Evolutionary conservation across 805 yeast genomes (phyloP).

Genomic region (Clavispora vitiphila): DNA sequence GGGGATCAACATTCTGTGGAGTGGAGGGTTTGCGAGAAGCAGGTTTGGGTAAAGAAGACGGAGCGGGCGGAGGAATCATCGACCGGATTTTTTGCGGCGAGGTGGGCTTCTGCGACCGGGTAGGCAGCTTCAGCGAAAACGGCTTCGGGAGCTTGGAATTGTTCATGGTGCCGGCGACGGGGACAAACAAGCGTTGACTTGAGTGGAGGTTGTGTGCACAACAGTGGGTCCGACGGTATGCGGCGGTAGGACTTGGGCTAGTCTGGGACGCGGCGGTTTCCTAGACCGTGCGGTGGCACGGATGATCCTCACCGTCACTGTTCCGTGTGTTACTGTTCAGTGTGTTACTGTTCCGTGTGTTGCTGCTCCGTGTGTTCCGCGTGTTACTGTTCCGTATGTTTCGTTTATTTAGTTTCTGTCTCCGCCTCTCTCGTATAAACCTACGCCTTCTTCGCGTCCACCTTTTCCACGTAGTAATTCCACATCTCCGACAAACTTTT

Average conservation of each 20-base stretch:
- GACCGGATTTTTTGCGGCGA: neutral
- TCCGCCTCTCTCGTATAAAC: slow-evolving; percentile 1
- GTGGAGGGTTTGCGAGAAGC: neutral
- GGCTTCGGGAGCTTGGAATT: neutral
- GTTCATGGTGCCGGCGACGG: neutral
- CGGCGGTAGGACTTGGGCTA: no score
- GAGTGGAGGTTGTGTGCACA: neutral
- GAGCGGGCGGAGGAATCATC: neutral
- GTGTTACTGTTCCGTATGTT: neutral
- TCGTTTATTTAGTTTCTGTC: no score
- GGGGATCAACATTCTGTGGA: slow-evolving; percentile 9
- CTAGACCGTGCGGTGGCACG: no score
- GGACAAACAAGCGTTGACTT: neutral
- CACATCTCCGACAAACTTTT: slow-evolving; percentile 30
- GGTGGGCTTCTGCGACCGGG: neutral
- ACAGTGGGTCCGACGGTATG: no score
- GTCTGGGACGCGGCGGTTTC: no score
- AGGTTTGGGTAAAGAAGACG: neutral
- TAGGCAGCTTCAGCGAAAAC: neutral
- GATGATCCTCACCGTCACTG: no score
- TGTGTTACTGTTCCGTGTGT: no score
- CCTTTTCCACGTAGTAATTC: slow-evolving; percentile 25
- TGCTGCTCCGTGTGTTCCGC: no score
- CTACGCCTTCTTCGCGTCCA: slow-evolving; percentile 3
- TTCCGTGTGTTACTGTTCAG: no score